Percentiles rank a stretch among this genome's conserved stretches.
phyloP scores from a whole-genome alignment of 768 basidiomycete species.

The Naganishia onofrii region DNA sequence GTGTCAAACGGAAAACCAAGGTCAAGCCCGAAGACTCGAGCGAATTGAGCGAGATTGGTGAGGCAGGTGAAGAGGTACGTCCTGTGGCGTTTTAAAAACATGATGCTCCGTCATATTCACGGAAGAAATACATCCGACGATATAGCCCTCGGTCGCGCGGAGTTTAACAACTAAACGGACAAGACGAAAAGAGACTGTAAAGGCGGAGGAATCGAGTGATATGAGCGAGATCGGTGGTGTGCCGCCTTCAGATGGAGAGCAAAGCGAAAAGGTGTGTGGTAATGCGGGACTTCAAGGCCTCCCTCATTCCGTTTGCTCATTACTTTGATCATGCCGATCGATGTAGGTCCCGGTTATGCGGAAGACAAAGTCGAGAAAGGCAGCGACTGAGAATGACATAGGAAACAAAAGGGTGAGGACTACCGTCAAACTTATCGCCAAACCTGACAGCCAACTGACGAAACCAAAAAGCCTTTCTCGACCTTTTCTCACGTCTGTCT shows the following conservation, averaged over 20 bases:
- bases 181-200: not conserved
- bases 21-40: not conserved
- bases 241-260: not conserved
- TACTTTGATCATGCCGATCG: not conserved
- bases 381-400: not conserved
- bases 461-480: not conserved
- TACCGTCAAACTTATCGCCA: not conserved
- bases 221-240: not conserved
- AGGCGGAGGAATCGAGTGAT: not conserved
- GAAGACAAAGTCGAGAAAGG: not conserved
- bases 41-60: slow-evolving; percentile 1
- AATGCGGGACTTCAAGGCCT: not conserved
- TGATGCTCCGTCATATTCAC: no score
- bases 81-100: no score
- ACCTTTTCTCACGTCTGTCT: not conserved
- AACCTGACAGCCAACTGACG: not conserved
- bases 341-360: not conserved
- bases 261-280: not conserved
- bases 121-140: no score
- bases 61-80: no score
- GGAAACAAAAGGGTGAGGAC: slow-evolving; percentile 2
- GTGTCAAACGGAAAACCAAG: not conserved
- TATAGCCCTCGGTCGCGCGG: no score
- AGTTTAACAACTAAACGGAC: no score
- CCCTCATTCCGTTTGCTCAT: not conserved